Conservation (phyloP, 2,329 filamentous ascomycete genomes). For the Balansia obtecta region DNA sequence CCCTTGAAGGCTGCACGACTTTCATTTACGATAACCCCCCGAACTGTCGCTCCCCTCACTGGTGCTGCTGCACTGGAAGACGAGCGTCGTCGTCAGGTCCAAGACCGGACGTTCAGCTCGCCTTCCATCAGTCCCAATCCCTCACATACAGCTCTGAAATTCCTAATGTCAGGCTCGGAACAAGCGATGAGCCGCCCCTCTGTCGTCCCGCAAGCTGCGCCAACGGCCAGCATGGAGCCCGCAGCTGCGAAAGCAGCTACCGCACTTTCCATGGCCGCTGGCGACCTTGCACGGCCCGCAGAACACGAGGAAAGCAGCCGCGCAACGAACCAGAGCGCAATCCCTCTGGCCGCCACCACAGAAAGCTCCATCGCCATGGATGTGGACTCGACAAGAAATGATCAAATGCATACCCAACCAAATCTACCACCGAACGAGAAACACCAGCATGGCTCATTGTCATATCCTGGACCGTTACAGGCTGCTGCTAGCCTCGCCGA, state of each 20-base stretch:
- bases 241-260: slow-evolving; percentile 25
- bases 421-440: slow-evolving; percentile 40
- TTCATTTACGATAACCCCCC: slow-evolving; percentile 27
- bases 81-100: slow-evolving; percentile 34
- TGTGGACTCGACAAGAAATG: slow-evolving; percentile 31
- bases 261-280: slow-evolving; percentile 20
- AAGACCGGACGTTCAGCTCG: slow-evolving; percentile 21
- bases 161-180: slow-evolving; percentile 40
- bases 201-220: slow-evolving; percentile 34
- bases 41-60: slow-evolving; percentile 35
- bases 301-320: slow-evolving; percentile 32
- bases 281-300: slow-evolving; percentile 22
- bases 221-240: slow-evolving; percentile 31
- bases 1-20: slow-evolving; percentile 43
- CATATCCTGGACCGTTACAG: slow-evolving; percentile 41
- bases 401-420: slow-evolving; percentile 23
- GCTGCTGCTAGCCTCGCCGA: slow-evolving; percentile 29
- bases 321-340: slow-evolving; percentile 19
- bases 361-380: slow-evolving; percentile 43
- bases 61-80: slow-evolving; percentile 43
- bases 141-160: slow-evolving; percentile 38
- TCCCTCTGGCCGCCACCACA: slow-evolving; percentile 31
- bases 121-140: slow-evolving; percentile 39
- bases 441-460: slow-evolving; percentile 35
- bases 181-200: slow-evolving; percentile 43